Percentiles rank a stretch among this genome's conserved stretches.
phyloP scores from a whole-genome alignment of 1,284 basidiomycete species.

The Naganishia sp. region DNA sequence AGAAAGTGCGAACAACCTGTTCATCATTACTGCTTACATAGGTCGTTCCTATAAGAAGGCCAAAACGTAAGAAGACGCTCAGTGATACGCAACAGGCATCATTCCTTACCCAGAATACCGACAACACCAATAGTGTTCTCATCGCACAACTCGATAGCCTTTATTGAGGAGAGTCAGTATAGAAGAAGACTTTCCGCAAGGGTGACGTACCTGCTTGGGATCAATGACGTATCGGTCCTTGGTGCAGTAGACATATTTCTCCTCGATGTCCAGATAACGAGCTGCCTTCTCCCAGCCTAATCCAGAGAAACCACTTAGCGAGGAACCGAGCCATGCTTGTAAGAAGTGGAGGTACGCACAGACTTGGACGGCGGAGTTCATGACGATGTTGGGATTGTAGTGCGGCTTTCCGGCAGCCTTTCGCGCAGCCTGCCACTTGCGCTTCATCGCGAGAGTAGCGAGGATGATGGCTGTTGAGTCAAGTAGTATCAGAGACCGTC shows the following conservation, averaged over 20 bases:
- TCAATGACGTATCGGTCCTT: conserved; percentile 51
- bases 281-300: conserved; percentile 47
- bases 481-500: background rate
- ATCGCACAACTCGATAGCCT: conserved; percentile 54
- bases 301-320: background rate
- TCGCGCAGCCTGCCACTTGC: conserved; percentile 44
- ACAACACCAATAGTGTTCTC: conserved; percentile 49
- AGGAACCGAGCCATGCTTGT: background rate
- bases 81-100: conserved; percentile 12
- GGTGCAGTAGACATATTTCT: conserved; percentile 42
- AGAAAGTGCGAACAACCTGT: background rate
- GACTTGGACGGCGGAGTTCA: conserved; percentile 48
- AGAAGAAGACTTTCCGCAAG: too few species aligned
- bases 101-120: conserved; percentile 52
- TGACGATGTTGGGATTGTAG: conserved; percentile 50
- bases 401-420: conserved; percentile 45
- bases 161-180: too few species aligned
- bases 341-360: conserved; percentile 12
- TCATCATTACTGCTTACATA: conserved; percentile 11
- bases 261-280: conserved; percentile 48
- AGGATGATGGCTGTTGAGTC: conserved; percentile 43
- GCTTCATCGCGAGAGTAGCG: conserved; percentile 48
- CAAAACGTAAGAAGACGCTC: background rate
- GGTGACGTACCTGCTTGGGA: conserved; percentile 47
- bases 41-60: conserved; percentile 13